Base-by-base conservation (phyloP, 495 filamentous ascomycete species). In the Aspergillus kassunensis region DNA sequence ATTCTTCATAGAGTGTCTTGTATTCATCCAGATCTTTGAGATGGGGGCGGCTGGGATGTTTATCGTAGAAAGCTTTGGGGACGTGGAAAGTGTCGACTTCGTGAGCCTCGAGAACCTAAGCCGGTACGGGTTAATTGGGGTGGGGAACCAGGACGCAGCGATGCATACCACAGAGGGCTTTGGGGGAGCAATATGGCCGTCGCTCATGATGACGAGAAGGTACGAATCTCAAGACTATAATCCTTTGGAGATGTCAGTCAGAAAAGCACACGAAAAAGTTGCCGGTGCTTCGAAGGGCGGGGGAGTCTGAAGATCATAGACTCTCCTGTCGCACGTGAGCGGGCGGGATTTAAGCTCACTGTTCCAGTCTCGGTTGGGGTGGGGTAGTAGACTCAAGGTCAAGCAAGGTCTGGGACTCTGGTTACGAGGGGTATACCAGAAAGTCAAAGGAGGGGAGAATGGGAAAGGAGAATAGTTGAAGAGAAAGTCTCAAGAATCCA, bases 1-100 rank as follows among this genome's bases (percentile, higher is more conserved):
- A 98, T 70, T 98, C 89, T 60, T 96, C 92, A 78, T 97, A 97
- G 55, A 96, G 74, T 72, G 81, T 75, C 69, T 95, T 83, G 79
- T 97, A 98, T 65, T 97, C 86, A 56, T 95, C 89, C 31, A 97
- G 56, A 55, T 73, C 72, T 56, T 82, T 78, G 35, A 89, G 56
- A 65, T 89, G 84, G 29, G 87, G 83, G 51, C 85, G 81, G 27
- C 69, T 67, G 19, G 86, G 84, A 65, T 88, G 86, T 63, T 88
- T 89, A 8, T 85, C 84, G 72, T 80, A 75, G 45, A 79, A 76
- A 12, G 81, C 82, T 54, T 82, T 72, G 45, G 80, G 79, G 6
- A 85, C 73, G 45, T 89, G 85, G 74, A 81, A 93, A 13, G 88
- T 95, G 69, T 91, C 84, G 57, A 90, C 88, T 65, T 88, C 75